Evolutionary conservation across 2,329 filamentous ascomycete genomes (phyloP).

Genomic region (Nemania diffusa): DNA sequence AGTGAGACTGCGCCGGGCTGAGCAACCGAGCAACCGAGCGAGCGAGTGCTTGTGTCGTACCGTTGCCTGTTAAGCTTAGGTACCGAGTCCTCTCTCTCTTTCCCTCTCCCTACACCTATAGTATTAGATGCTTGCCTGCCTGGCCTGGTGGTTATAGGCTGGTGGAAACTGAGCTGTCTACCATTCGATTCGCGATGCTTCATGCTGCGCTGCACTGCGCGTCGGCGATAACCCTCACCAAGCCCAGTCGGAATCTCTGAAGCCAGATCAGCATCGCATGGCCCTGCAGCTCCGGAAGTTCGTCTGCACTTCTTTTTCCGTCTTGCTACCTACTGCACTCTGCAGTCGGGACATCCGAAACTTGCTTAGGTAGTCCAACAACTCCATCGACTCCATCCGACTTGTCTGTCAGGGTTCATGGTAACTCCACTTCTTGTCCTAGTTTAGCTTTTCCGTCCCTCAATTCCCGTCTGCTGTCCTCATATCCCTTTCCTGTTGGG

Average conservation of each 20-base stretch:
- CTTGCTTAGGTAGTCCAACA: conserved; percentile 25
- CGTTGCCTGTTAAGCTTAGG: conserved; percentile 18
- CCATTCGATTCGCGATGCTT: conserved; percentile 22
- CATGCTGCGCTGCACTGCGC: conserved; percentile 6
- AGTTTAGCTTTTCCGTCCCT: conserved; percentile 27
- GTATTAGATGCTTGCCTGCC: not conserved
- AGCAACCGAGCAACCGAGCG: no score
- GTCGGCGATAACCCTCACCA: conserved; percentile 19
- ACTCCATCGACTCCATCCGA: conserved; percentile 28
- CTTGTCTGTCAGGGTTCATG: conserved; percentile 27
- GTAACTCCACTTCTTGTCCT: conserved; percentile 33
- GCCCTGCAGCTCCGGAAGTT: conserved; percentile 34
- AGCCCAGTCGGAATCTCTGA: conserved; percentile 29
- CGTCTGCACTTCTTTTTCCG: conserved; percentile 26
- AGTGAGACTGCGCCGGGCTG: conserved; percentile 7
- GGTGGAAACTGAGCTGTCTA: conserved; percentile 11
- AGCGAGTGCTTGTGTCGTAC: conserved; percentile 33
- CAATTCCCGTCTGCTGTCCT: conserved; percentile 13
- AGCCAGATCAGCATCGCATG: conserved; percentile 28
- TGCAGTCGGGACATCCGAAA: conserved; percentile 28
- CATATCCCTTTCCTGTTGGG: conserved; percentile 9
- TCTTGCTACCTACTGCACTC: conserved; percentile 22
- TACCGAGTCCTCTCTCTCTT: no score
- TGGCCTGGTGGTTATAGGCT: conserved; percentile 8
- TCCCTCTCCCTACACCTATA: conserved; percentile 4